Base-by-base conservation (phyloP, 179 eudicot genomes). In the Camellia oleifera region DNA sequence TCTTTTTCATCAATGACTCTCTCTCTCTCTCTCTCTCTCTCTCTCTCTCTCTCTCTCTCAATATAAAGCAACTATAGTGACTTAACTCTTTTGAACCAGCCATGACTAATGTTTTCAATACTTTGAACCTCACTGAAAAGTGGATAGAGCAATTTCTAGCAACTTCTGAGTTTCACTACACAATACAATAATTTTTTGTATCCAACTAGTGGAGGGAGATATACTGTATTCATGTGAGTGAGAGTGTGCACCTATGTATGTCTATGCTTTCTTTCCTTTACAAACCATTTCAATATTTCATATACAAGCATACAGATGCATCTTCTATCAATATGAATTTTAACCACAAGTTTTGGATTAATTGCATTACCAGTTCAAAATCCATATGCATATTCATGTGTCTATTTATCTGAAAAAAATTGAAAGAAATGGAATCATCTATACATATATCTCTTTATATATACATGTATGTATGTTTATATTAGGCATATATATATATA, bases 61-160 rank as follows among this genome's bases (percentile, higher is more conserved):
- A 9, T 50, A 66, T 77, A 77, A 77, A 77, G 79, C 80, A 26
- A 26, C 32, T 77, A 26, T 17, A 53, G 48, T 14, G 50, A 50
- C 50, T 50, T 5, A 17, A 56, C 18, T 18, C 18, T 74, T 15
- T 6, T 2, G 65, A 26, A 57, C 5, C 6, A 74, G 48, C 14
- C 20, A 74, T 40, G 52, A 74, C 65, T 32, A 48, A 26, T 54
- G 6, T 14, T 44, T 48, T 4, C 71, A 32, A 13, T 67, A 5
- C 13, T 66, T 6, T 63, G 68, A 63, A 63, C 50, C 64, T 42
- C 9, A 74, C 1, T 10, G 53, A 4, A 74, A 74, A 42, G 52
- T 53, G 3, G 66, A 40, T 6, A 9, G 44, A 44, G 50, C 26
- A 13, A 42, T 58, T 74, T 74, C 67, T 42, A 42, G 67, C 77